Base-by-base conservation (phyloP, 2,329 filamentous ascomycete species). In the Pseudopyricularia javanii region DNA sequence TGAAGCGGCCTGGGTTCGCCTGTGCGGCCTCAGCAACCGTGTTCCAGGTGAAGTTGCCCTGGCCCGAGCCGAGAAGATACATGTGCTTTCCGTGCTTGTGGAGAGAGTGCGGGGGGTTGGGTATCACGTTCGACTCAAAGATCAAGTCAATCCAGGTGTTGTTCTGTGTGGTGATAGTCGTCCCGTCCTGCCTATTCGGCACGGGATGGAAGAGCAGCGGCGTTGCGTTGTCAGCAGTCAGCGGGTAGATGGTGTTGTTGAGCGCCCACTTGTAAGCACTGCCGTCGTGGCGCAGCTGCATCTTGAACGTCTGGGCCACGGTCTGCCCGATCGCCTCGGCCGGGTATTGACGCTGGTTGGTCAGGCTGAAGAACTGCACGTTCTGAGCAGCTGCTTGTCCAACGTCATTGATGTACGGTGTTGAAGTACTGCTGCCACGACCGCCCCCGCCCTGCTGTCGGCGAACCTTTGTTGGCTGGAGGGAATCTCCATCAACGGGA, bases 61-160 rank as follows among this genome's bases (percentile, higher is more conserved):
- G 58, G 2, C 79, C 80, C 0, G 64, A 54, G 1, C 80, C 81
- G 33, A 85, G 70, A 20, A 74, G 64, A 58, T 72, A 83, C 66
- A 76, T 79, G 61, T 80, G 81, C 59, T 75, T 79, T 48, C 75
- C 74, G 64, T 85, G 81, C 67, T 83, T 83, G 70, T 85, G 81
- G 50, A 85, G 76, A 0, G 79, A 76, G 54, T 85, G 81, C 9
- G 75, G 68, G 74, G 78, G 59, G 79, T 75, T 12, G 7, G 74
- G 66, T 3, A 65, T 63, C 2, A 60, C 60, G n/a, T 63, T 61
- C 2, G 74, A 65, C 30, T 70, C 63, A 54, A 80, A 68, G 56
- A 82, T 67, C n/a, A 80, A 59, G 59, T 82, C 79, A 8, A 82
- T 66, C 78, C 78, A 81, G 2, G 72, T 68, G 56, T 66, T 63